These are phyloP conservation scores for Boechera stricta DNA, from an alignment of 345 rosid genomes.

Conservation along the genomic window DNA sequence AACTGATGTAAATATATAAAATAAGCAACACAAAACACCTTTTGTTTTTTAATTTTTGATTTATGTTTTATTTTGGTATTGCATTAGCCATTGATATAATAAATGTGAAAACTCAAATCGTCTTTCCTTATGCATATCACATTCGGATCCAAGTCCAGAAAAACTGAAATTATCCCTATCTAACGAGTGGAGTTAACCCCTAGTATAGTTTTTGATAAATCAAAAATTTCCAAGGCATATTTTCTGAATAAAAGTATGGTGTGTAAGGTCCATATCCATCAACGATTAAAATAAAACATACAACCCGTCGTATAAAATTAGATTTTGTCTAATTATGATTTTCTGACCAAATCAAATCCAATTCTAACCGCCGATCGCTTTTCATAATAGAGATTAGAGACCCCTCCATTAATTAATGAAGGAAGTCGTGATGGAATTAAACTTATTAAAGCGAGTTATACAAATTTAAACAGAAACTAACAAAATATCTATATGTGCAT, in stretches of 20 bases:
- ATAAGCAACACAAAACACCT: too few relatives aligned
- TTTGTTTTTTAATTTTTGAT: too few relatives aligned
- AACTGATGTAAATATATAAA: too few relatives aligned
- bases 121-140: background rate
- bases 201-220: background rate
- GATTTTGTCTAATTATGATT: slow-evolving; percentile 7
- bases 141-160: background rate
- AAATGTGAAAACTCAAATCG: background rate
- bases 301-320: background rate
- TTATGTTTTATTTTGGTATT: background rate
- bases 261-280: slow-evolving; percentile 19
- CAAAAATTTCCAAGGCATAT: background rate
- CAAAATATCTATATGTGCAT: background rate
- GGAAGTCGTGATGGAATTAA: background rate
- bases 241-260: background rate
- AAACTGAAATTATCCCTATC: background rate
- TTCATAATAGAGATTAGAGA: slow-evolving; percentile 10
- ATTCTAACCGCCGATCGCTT: slow-evolving; percentile 19
- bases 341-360: slow-evolving; percentile 41
- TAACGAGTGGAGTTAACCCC: background rate
- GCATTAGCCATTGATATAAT: background rate
- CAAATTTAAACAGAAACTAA: background rate
- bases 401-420: slow-evolving; percentile 10
- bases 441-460: background rate
- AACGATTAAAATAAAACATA: background rate